A percentile compares a stretch with the other conserved stretches of the same genome.
phyloP scores from a whole-genome alignment of 1,284 basidiomycete species.

The Malassezia equina region DNA sequence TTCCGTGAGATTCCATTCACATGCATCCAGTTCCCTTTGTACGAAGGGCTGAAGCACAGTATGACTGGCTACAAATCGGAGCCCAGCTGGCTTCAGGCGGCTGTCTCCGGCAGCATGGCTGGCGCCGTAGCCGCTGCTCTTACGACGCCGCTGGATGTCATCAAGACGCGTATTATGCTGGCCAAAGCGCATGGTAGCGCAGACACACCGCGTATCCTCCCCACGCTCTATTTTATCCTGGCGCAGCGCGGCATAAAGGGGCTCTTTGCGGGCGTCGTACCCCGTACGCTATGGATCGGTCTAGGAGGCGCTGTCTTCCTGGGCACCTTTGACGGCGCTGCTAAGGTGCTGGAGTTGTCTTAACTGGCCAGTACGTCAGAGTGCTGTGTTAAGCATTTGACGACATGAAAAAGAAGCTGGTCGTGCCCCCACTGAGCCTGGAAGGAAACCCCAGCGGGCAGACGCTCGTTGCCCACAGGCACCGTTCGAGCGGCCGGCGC shows the following conservation, averaged over 20 bases:
- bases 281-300: conserved; percentile 88
- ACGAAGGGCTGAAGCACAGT: conserved; percentile 68
- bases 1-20: conserved; percentile 93
- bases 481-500: conserved; percentile 55
- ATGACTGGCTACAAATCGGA: conserved; percentile 19
- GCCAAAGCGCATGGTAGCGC: conserved; percentile 50
- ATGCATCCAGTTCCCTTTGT: conserved; percentile 91
- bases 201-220: conserved; percentile 25
- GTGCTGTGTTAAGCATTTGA: conserved; percentile 50
- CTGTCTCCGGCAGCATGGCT: conserved; percentile 78
- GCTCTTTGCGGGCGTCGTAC: conserved; percentile 77
- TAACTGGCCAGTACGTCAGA: neutral
- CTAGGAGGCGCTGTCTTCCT: conserved; percentile 93
- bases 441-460: conserved; percentile 76
- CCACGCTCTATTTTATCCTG: conserved; percentile 56
- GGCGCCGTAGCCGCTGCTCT: conserved; percentile 78
- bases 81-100: conserved; percentile 62
- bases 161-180: conserved; percentile 96
- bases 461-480: conserved; percentile 48
- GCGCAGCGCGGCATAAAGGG: conserved; percentile 62
- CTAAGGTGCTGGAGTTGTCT: conserved; percentile 21
- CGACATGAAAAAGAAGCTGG: conserved; percentile 57
- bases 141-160: conserved; percentile 90
- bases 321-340: conserved; percentile 67
- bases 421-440: conserved; percentile 86